Evolutionary conservation across 805 yeast genomes (phyloP).

Genomic region (Zygoascus flipseniorum): DNA sequence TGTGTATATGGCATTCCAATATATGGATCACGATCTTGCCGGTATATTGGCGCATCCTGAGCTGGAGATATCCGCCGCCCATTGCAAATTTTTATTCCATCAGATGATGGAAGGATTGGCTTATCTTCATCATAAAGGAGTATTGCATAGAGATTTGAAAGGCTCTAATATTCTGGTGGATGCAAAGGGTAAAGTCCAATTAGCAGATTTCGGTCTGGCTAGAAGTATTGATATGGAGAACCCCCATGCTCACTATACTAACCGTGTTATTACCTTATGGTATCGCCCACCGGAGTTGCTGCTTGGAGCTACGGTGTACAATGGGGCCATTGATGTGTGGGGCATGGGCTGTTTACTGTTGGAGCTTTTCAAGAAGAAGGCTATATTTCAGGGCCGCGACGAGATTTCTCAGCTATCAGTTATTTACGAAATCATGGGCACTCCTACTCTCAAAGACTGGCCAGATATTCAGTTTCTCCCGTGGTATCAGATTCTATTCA

Average conservation of each 20-base stretch:
- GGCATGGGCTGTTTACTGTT: conserved; percentile 88
- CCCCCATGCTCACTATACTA: conserved; percentile 71
- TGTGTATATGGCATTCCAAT: conserved; percentile 86
- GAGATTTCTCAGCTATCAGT: conserved; percentile 76
- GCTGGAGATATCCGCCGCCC: conserved; percentile 50
- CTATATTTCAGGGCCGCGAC: conserved; percentile 81
- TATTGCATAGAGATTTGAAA: conserved; percentile 85
- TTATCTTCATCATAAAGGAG: conserved; percentile 57
- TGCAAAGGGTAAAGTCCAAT: conserved; percentile 63
- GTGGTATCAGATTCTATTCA: conserved; percentile 84
- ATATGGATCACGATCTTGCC: conserved; percentile 87
- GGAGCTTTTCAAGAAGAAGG: conserved; percentile 66
- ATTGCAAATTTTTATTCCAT: conserved; percentile 67
- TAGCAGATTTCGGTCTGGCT: conserved; percentile 95
- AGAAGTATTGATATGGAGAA: conserved; percentile 30
- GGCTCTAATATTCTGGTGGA: conserved; percentile 86
- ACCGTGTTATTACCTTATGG: conserved; percentile 94
- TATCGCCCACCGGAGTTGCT: conserved; percentile 93
- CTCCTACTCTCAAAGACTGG: conserved; percentile 69
- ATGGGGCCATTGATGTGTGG: conserved; percentile 91
- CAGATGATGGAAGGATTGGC: conserved; percentile 75
- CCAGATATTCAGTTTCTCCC: conserved; percentile 72
- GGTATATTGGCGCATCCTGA: conserved; percentile 77
- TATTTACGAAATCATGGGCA: conserved; percentile 79
- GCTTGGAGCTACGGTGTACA: conserved; percentile 84